Evolutionary conservation across 164 flowering plant species (phyloP), one percentile per base, ranked within the genome.

Genomic region (Stephania cephalantha): DNA sequence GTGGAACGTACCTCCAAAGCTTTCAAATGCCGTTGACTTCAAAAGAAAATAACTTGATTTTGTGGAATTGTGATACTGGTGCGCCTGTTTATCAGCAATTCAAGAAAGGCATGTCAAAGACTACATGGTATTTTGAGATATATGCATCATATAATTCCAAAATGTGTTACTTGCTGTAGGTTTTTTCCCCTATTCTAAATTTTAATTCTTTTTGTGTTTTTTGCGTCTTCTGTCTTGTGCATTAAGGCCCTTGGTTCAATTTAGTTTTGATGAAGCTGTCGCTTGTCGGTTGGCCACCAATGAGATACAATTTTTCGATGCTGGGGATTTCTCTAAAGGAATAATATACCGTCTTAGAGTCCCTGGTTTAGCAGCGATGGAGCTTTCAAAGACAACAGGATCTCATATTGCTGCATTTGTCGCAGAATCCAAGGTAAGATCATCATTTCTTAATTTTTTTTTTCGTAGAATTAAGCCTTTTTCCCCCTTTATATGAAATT

Each of bases 201-300:
- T 35, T n/a, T 46, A 63, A 45, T 75, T 73, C 13, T 58, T 6
- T 15, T 17, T 58, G 5, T 58, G n/a, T 7, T 58, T 58, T 58
- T 18, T 50, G 22, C 22, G n/a, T 58, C 7, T 7, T 18, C 15
- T 18, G 7, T 4, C 8, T 10, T 58, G n/a, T 17, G 65, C n/a
- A 20, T 58, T 74, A 75, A 95, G 99, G 98, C 99, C 99, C 5
- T 80, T 90, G 6, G 81, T 96, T 71, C 82, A 78, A 44, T 92
- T 96, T 78, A 90, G 92, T 81, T 84, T 87, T 69, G 97, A 96
- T 78, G 99, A 96, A 87, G 81, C 87, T 79, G 86, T 88, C 80
- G 97, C 97, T 13, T 94, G 98, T 81, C 97, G 95, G 29, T 45
- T 96, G 84, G 95, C 89, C 18, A 96, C 98, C 69, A 96, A 94